Percentiles rank a stretch among this genome's conserved stretches.
Conservation (phyloP, 2,329 filamentous ascomycete genomes). For the Fusarium heterosporum region DNA sequence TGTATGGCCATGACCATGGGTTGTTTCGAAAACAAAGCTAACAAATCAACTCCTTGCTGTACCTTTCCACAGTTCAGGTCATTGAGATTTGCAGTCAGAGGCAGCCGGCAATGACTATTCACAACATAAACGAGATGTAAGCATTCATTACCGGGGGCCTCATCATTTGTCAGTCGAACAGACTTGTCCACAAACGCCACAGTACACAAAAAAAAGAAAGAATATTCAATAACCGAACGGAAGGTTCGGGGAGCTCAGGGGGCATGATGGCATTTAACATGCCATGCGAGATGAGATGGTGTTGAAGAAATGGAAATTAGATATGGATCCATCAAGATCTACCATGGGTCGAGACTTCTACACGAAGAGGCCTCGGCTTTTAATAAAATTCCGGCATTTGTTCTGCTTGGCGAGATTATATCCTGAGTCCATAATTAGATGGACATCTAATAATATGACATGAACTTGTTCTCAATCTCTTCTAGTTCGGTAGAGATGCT, state of each 20-base stretch:
- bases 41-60: background rate
- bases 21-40: constrained; percentile 30
- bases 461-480: background rate
- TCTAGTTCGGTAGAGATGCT: background rate
- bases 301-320: constrained; percentile 9
- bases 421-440: constrained; percentile 2
- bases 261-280: background rate
- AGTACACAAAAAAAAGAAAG: background rate
- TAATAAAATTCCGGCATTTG: background rate
- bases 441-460: background rate
- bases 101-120: background rate
- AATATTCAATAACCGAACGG: constrained; percentile 8
- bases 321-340: constrained; percentile 17
- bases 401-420: constrained; percentile 7
- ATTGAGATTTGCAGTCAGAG: background rate
- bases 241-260: constrained; percentile 5
- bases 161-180: background rate
- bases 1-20: constrained; percentile 14
- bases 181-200: background rate
- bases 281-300: background rate
- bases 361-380: background rate
- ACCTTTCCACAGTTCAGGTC: background rate
- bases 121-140: background rate
- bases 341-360: constrained; percentile 16
- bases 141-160: background rate